Conservation (phyloP, 805 yeast species). For the Candida argentea region DNA sequence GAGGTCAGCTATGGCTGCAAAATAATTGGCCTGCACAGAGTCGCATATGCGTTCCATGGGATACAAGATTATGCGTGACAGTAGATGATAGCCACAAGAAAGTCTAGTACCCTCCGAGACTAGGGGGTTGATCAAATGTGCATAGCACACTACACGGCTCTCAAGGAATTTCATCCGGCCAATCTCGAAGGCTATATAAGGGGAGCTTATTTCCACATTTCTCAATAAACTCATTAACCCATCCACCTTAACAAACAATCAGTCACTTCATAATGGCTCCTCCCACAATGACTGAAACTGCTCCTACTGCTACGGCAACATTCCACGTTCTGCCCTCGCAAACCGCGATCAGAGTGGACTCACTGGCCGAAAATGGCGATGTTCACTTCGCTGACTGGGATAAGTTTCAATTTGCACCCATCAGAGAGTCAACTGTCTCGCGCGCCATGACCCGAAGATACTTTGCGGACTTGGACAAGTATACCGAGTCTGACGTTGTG, state of each 20-base stretch:
- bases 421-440: slow-evolving; percentile 69
- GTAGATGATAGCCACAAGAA: no score
- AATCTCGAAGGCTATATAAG: no score
- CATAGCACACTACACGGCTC: no score
- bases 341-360: slow-evolving; percentile 6
- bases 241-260: slow-evolving; percentile 1
- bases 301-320: slow-evolving; percentile 5
- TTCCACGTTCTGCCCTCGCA: background rate
- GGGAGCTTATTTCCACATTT: no score
- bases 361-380: slow-evolving; percentile 14
- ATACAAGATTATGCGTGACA: no score
- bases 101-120: no score
- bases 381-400: slow-evolving; percentile 51
- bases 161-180: no score
- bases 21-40: no score
- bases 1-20: no score
- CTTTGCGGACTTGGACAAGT: slow-evolving; percentile 62
- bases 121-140: no score
- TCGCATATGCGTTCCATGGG: no score
- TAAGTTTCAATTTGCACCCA: slow-evolving; percentile 56
- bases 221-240: no score
- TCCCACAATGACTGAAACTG: slow-evolving; percentile 22
- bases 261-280: slow-evolving; percentile 16
- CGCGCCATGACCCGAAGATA: slow-evolving; percentile 73
- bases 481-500: slow-evolving; percentile 65